Evolutionary conservation across 306 rosid species (phyloP).

Genomic region (Medicago ruthenica): DNA sequence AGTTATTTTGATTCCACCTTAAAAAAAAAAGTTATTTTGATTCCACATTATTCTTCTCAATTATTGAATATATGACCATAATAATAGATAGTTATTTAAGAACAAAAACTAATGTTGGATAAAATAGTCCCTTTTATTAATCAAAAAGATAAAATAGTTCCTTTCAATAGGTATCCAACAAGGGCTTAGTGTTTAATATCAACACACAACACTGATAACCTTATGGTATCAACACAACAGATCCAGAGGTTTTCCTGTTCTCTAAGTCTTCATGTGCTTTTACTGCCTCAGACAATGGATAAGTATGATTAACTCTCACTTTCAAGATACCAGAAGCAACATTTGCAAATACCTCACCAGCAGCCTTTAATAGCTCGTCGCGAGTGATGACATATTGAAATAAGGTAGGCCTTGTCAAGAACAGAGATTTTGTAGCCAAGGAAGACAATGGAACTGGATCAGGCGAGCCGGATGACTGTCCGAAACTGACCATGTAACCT

Average conservation of each 20-base stretch:
- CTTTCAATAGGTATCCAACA: constrained; percentile 28
- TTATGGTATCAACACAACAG: constrained; percentile 80
- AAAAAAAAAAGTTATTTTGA: too few species aligned
- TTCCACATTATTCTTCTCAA: background rate
- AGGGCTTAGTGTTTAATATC: background rate
- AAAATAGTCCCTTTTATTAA: constrained; percentile 5
- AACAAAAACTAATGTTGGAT: background rate
- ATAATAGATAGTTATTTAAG: constrained; percentile 7
- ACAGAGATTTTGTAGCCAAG: constrained; percentile 68
- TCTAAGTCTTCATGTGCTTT: constrained; percentile 86
- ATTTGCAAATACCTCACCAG: constrained; percentile 74
- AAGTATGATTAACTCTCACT: constrained; percentile 82
- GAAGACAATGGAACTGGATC: constrained; percentile 86
- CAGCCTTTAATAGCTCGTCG: constrained; percentile 71
- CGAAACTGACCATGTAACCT: constrained; percentile 87
- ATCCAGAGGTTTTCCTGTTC: constrained; percentile 79
- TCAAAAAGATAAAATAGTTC: constrained; percentile 11
- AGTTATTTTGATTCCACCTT: too few species aligned
- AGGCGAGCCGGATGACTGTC: constrained; percentile 87
- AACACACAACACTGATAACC: background rate
- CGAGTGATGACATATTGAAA: constrained; percentile 65
- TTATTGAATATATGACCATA: background rate
- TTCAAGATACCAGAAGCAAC: constrained; percentile 62
- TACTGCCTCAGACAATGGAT: constrained; percentile 78
- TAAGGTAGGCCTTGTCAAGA: constrained; percentile 81